Base-by-base conservation (phyloP, 805 yeast species). In the Kodamaea lidongshanica region DNA sequence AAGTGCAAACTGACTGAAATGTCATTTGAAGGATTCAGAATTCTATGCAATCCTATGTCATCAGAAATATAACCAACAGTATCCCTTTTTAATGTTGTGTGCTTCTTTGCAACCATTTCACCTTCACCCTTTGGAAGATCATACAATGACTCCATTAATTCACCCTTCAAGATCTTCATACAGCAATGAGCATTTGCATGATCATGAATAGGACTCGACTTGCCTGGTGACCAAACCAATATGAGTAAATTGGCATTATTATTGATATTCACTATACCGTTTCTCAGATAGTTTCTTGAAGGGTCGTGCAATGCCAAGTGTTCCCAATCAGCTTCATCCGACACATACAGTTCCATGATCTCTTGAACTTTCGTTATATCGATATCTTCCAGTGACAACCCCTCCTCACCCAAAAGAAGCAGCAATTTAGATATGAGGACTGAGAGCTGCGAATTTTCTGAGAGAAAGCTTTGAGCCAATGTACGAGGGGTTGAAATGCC, bases 151-250 rank as follows among this genome's bases (percentile, higher is more conserved):
- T 80, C 89, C 8, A 56, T 55, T 28, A 80, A 59, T 17, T 56
- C 50, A 6, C 88, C 88, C 42, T 69, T 61, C 38, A 80, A 58
- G 25, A 80, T 61, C 52, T 79, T 79, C 76, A 80, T 79, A 37
- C 79, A 67, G 54, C 89, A 80, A 54, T 80, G 86, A 8, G 87
- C 85, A 32, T 71, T 65, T 12, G 86, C 83, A 44, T 80, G 89
- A 52, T 79, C 85, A 50, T 80, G 89, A 37, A 80, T 74, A 28
- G 72, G 67, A 13, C 82, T 73, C 15, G 75, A 65, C 44, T 67
- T 65, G 6, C 75, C 74, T 1, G 87, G 86, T 30, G 69, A 66
- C 89, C 89, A 80, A 12, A 79, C 85, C 29, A 80, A 54, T 10
- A 80, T 54, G 30, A 80, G 61, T 33, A 80, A 58, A 44, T 79